Percentiles rank a stretch among this genome's conserved stretches.
Evolutionary conservation across 2,329 filamentous ascomycete species (phyloP).

Genomic region (Ramularia endophylla): DNA sequence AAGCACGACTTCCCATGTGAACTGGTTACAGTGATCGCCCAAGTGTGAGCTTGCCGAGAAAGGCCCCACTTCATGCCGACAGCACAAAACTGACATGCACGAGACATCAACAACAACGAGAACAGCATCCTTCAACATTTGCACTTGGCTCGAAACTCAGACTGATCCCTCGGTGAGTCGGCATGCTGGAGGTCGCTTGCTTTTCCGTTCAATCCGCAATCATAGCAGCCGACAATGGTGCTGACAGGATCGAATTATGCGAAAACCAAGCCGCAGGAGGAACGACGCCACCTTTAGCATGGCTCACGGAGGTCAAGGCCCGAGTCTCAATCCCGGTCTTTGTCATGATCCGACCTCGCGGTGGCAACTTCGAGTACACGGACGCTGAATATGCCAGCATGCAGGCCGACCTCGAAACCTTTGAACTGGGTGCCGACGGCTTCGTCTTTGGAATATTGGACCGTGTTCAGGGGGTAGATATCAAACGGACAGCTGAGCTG

Average conservation of each 20-base stretch:
- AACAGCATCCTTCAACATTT: too few species aligned
- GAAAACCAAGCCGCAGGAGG: conserved; percentile 37
- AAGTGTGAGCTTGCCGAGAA: too few species aligned
- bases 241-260: conserved; percentile 49
- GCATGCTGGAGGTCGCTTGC: conserved; percentile 45
- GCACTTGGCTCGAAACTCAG: too few species aligned
- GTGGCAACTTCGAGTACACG: conserved; percentile 42
- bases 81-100: too few species aligned
- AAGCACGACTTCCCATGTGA: too few species aligned
- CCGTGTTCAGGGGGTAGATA: conserved; percentile 33
- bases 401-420: conserved; percentile 34
- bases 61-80: too few species aligned
- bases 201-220: conserved; percentile 42
- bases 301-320: conserved; percentile 24
- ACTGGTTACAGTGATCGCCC: too few species aligned
- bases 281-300: conserved; percentile 34
- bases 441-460: conserved; percentile 50
- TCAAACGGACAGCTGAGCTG: conserved; percentile 36
- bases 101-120: too few species aligned
- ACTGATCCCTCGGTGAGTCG: too few species aligned
- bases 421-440: conserved; percentile 37
- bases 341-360: conserved; percentile 50
- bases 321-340: conserved; percentile 39
- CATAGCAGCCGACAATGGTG: conserved; percentile 38
- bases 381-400: conserved; percentile 39